Evolutionary conservation across 208 protist genomes (phyloP), one percentile per base, ranked within the genome.

Genomic region (Crithidia sp.): DNA sequence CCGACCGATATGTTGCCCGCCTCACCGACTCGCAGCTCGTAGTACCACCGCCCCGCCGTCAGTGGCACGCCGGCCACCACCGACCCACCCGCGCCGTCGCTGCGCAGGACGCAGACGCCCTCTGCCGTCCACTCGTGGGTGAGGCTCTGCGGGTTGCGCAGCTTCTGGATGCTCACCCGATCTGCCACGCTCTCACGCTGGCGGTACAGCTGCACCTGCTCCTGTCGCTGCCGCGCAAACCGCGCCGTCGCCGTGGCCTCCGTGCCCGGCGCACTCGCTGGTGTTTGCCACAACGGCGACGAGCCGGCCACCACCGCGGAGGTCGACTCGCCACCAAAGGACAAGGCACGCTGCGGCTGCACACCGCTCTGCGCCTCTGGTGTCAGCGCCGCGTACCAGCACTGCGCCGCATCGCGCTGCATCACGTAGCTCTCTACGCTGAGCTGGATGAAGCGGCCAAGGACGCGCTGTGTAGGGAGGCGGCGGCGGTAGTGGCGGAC

Each of bases 11-110:
- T 59, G 69, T 92, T 83, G 41, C 91, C 91, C 1, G 68, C 70
- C 3, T 81, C 84, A 41, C 80, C 82, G 41, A 96, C 85, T 16
- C 85, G 80, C 65, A 94, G 67, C 81, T 98, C 94, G 84, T 89
- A 98, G 72, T 98, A 98, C 92, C 94, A 98, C 61, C 66, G 62
- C 39, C 92, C 94, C 2, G 50, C 57, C 39, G 77, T 82, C 43
- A 98, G 81, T n/a, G 86, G 77, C 40, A 85, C 73, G 28, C 79
- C 82, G 5, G 86, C 83, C 28, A 94, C 78, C 39, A 95, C 64
- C 4, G 90, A 82, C 14, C 67, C 78, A 14, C 71, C 65, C 4
- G 71, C 61, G 53, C 67, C 71, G 45, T 89, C 85, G 64, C 84
- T 86, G 52, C 90, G 87, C 19, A 81, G 70, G 19, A 91, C 63